Base-by-base conservation (phyloP, 495 filamentous ascomycete genomes). In the Aspergillus affinis region DNA sequence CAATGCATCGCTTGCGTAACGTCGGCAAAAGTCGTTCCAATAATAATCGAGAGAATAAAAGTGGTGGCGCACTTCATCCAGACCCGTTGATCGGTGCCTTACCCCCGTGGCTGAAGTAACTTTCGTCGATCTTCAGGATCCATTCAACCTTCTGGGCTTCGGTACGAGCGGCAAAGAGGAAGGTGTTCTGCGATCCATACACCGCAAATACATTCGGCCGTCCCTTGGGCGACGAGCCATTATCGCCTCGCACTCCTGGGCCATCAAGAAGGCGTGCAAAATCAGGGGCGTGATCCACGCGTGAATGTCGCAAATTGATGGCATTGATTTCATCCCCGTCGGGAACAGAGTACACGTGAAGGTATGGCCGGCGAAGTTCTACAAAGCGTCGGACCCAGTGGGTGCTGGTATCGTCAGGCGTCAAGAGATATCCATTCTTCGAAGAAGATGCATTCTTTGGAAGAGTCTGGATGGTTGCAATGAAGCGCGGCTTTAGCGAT, bases 71-170 rank as follows among this genome's bases (percentile, higher is more conserved):
- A 17, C 20, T 60, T 62, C 46, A 48, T 32, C 64, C 29, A 57
- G 48, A 30, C 17, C 69, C 59, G 54, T 68, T 78, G 27, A 64
- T 55, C 19, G 59, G 61, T 18, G 70, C 61, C 54, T 69, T 68
- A 27, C 68, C 65, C n/a, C 61, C 70, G 51, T 70, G 68, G 52
- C 65, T 77, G 58, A 85, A 84, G 59, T 81, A 85, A 60, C 80
- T 81, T 67, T 84, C 76, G 68, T 87, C 84, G 48, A 97, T 88
- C 67, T 86, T 87, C 64, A 90, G 77, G 64, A 98, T 94, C 94
- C 94, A 98, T 68, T 97, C 93, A 23, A 91, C 85, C 77, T 95
- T 96, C 67, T 97, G 91, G 15, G 85, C 78, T 76, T 97, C 93
- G 58, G 84, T 91, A 51, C 91, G 79, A 48, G 91, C 90, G 23